Conservation (phyloP, 2,329 filamentous ascomycete genomes). For the Botryosphaeria dothidea region DNA sequence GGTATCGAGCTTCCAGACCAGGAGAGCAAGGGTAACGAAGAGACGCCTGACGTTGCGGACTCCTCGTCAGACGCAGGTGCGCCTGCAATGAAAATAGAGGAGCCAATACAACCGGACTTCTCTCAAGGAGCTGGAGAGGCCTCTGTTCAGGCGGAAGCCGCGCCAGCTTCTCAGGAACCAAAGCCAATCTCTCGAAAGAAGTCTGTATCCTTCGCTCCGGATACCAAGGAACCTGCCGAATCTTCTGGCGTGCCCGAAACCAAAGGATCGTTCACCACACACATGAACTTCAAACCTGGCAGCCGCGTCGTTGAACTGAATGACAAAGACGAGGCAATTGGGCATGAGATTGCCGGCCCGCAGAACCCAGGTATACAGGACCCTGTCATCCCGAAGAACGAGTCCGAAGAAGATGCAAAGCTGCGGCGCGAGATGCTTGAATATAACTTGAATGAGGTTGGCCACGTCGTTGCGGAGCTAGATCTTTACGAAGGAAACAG, state of each 20-base stretch:
- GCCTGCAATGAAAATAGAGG: background rate
- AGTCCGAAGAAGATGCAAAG: constrained; percentile 76
- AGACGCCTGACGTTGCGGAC: background rate
- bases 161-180: background rate
- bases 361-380: constrained; percentile 40
- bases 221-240: background rate
- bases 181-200: background rate
- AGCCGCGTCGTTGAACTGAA: constrained; percentile 46
- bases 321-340: constrained; percentile 42
- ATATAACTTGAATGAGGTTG: constrained; percentile 86
- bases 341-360: constrained; percentile 22
- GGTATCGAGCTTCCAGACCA: constrained; percentile 50
- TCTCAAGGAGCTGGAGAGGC: background rate
- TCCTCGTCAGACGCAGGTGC: background rate
- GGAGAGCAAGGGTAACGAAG: background rate
- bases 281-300: constrained; percentile 31
- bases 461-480: constrained; percentile 88
- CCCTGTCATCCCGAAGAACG: constrained; percentile 69
- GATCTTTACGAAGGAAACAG: constrained; percentile 71
- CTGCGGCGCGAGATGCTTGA: constrained; percentile 86
- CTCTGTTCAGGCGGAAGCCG: background rate
- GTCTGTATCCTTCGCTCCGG: constrained; percentile 4
- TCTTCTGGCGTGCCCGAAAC: constrained; percentile 15
- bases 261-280: background rate
- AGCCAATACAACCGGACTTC: too few species aligned